These are phyloP conservation scores for Gastrolobium villosum DNA, from an alignment of 306 rosid genomes.

Conservation along the genomic window DNA sequence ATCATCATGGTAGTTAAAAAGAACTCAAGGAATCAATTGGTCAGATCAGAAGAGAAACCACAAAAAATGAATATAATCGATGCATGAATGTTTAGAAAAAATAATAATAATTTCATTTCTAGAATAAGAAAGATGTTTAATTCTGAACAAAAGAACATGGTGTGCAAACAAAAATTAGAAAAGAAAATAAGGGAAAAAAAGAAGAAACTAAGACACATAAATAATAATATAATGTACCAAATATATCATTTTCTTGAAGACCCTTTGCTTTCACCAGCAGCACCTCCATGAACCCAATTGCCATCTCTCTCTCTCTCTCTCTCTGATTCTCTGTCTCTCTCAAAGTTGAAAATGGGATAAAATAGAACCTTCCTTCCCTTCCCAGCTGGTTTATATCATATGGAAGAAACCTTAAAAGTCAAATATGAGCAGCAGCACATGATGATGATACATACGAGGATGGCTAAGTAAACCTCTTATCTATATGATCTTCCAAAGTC, in stretches of 20 bases:
- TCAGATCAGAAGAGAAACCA: slow-evolving; percentile 11
- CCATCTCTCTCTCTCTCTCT: slow-evolving; percentile 39
- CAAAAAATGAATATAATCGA: not conserved
- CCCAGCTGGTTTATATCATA: slow-evolving; percentile 28
- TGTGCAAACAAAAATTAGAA: slow-evolving; percentile 10
- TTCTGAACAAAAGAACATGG: slow-evolving; percentile 22
- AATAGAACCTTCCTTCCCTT: not conserved
- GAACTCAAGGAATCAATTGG: slow-evolving; percentile 15
- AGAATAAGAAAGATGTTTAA: slow-evolving; percentile 18
- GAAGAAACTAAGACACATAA: not conserved
- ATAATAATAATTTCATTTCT: not conserved
- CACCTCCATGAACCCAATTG: slow-evolving; percentile 61
- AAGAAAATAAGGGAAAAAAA: not conserved
- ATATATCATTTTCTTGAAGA: slow-evolving; percentile 65
- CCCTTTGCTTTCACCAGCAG: slow-evolving; percentile 63
- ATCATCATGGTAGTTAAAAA: slow-evolving; percentile 10
- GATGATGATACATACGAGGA: not conserved
- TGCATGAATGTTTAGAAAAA: not conserved
- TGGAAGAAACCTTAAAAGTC: slow-evolving; percentile 23
- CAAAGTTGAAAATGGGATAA: not conserved
- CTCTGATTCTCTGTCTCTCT: slow-evolving; percentile 1
- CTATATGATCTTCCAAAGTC: not conserved
- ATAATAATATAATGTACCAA: slow-evolving; percentile 52
- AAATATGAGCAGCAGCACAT: not conserved
- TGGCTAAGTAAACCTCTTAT: not conserved